Percentiles rank a stretch among this genome's conserved stretches.
phyloP scores from a whole-genome alignment of 2,329 filamentous ascomycete species.

The Simplicillium sp. region DNA sequence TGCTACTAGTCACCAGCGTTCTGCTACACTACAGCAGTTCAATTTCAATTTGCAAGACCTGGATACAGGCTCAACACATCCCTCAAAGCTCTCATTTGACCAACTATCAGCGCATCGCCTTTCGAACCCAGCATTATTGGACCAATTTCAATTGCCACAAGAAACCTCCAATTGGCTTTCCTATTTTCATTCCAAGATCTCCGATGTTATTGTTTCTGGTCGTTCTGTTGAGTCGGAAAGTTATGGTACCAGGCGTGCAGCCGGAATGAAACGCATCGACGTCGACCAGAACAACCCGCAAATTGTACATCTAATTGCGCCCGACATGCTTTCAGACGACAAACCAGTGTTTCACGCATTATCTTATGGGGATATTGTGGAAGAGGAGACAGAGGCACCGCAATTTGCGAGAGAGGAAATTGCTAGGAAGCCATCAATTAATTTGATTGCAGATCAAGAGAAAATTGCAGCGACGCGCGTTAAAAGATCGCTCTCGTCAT shows the following conservation, averaged over 20 bases:
- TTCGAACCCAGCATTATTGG: not conserved
- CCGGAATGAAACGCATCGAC: conserved; percentile 18
- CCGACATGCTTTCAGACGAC: conserved; percentile 20
- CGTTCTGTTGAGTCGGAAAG: not conserved
- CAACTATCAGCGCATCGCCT: conserved; percentile 14
- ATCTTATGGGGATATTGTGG: conserved; percentile 11
- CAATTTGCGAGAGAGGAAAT: too few relatives aligned
- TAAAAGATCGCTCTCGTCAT: conserved; percentile 48
- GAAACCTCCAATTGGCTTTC: conserved; percentile 36
- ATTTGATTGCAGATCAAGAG: conserved; percentile 18
- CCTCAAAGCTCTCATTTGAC: conserved; percentile 23
- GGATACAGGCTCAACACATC: not conserved
- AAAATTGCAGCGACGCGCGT: conserved; percentile 33
- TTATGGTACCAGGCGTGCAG: not conserved
- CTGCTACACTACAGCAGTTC: conserved; percentile 55
- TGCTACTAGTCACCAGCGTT: conserved; percentile 71
- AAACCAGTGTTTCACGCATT: too few relatives aligned
- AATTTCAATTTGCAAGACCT: conserved; percentile 15
- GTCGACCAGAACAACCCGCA: conserved; percentile 5
- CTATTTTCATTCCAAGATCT: conserved; percentile 39
- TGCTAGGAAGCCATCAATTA: conserved; percentile 3
- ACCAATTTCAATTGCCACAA: conserved; percentile 1
- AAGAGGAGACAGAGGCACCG: conserved; percentile 1
- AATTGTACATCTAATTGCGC: conserved; percentile 24
- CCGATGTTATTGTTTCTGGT: not conserved